Percentiles rank a stretch among this genome's conserved stretches.
Conservation (phyloP, 2,329 filamentous ascomycete species). For the Ophiosphaerella narmari region DNA sequence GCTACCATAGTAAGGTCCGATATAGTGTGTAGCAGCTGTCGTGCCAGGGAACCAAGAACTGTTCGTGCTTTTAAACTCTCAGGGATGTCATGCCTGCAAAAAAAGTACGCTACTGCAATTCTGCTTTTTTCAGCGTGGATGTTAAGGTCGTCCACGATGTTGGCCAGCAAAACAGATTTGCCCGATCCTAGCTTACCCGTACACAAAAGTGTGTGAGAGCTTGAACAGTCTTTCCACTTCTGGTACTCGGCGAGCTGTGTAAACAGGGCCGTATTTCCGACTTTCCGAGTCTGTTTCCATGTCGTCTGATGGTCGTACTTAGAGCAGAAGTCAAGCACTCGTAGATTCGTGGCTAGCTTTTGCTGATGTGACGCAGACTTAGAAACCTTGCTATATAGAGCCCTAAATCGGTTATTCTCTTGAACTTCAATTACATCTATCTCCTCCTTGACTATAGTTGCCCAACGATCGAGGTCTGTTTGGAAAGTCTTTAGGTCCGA, state of each 20-base stretch:
- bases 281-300: slow-evolving; percentile 51
- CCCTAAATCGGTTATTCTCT: too few relatives aligned
- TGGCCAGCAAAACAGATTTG: slow-evolving; percentile 53
- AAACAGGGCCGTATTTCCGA: slow-evolving; percentile 43
- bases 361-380: slow-evolving; percentile 20
- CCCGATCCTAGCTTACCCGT: slow-evolving; percentile 51
- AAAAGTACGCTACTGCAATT: slow-evolving; percentile 28
- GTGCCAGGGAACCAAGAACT: slow-evolving; percentile 27
- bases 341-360: slow-evolving; percentile 22
- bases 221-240: slow-evolving; percentile 29
- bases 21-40: slow-evolving; percentile 44
- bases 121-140: slow-evolving; percentile 1
- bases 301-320: slow-evolving; percentile 46
- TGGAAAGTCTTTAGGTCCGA: slow-evolving; percentile 5
- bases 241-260: slow-evolving; percentile 23
- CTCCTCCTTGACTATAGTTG: too few relatives aligned
- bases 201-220: slow-evolving; percentile 40
- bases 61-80: slow-evolving; percentile 27
- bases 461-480: too few relatives aligned
- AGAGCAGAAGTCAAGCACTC: slow-evolving; percentile 48
- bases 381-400: slow-evolving; percentile 6
- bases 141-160: slow-evolving; percentile 43
- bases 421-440: too few relatives aligned
- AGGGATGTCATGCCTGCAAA: slow-evolving; percentile 26
- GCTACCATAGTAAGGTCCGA: slow-evolving; percentile 24